Percentiles rank a stretch among this genome's conserved stretches.
These are phyloP conservation scores for Microbotryum silenes-acaulis DNA, from an alignment of 1,284 basidiomycete species.

Conservation along the genomic window DNA sequence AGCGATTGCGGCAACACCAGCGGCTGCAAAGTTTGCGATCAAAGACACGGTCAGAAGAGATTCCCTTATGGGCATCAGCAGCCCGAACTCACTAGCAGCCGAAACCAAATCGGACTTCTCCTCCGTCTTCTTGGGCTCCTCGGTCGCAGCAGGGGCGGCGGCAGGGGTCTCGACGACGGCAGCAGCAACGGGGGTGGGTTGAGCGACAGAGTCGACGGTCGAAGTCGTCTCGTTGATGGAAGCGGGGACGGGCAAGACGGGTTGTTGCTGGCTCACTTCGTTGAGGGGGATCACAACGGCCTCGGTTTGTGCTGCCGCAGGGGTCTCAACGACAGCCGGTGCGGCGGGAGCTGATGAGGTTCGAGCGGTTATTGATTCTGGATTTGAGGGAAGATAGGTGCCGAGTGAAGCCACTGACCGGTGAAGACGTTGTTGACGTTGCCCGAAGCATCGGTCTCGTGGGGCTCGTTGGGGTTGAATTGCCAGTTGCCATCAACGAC, in stretches of 20 bases:
- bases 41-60: too few species aligned
- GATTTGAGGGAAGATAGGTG: too few species aligned
- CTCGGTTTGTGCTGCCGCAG: neutral
- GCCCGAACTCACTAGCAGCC: neutral
- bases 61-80: too few species aligned
- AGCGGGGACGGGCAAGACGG: constrained; percentile 1
- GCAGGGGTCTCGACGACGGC: neutral
- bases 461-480: constrained; percentile 28
- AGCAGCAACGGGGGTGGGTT: neutral
- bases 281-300: neutral
- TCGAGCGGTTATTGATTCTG: neutral
- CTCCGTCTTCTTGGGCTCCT: neutral
- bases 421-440: constrained; percentile 35
- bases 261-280: neutral
- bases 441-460: constrained; percentile 30
- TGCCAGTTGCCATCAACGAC: constrained; percentile 34
- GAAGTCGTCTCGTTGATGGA: neutral
- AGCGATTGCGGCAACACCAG: constrained; percentile 1
- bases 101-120: neutral
- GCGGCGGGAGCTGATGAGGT: neutral
- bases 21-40: neutral
- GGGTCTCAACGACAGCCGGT: neutral
- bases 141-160: neutral
- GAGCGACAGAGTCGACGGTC: neutral
- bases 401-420: constrained; percentile 12